These are phyloP conservation scores for Sequoiadendron giganteum DNA, from an alignment of 75 land plant genomes.

Conservation along the genomic window DNA sequence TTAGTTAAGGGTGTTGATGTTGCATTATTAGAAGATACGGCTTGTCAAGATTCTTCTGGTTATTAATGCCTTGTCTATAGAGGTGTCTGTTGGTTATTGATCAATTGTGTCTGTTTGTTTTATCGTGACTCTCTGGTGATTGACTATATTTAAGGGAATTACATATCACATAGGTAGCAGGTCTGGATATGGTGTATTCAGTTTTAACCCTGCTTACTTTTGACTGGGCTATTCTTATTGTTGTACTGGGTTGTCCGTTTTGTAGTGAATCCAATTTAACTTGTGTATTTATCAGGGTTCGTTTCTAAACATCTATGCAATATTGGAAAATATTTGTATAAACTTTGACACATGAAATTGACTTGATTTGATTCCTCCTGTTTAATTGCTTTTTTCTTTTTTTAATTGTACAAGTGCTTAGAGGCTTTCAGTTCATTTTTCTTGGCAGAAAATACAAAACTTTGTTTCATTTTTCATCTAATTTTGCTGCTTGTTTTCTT, in stretches of 20 bases:
- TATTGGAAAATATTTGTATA: too few species aligned
- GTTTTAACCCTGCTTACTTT: neutral
- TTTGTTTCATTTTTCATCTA: too few species aligned
- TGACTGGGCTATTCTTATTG: neutral
- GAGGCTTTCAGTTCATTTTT: neutral
- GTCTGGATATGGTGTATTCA: neutral
- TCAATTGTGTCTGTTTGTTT: neutral
- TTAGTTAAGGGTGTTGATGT: neutral
- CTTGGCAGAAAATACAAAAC: too few species aligned
- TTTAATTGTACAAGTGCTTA: neutral
- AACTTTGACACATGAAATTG: too few species aligned
- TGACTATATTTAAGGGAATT: neutral
- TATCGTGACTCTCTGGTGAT: neutral
- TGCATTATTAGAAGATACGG: neutral
- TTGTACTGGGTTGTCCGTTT: neutral
- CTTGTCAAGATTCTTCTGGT: neutral
- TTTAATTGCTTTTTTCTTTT: neutral
- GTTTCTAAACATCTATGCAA: too few species aligned
- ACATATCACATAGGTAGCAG: neutral
- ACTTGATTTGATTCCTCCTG: too few species aligned
- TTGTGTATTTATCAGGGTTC: neutral
- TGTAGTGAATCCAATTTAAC: neutral
- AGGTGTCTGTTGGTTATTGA: neutral
- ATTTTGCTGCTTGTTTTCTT: neutral
- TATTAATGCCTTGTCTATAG: neutral